A percentile compares a stretch with the other conserved stretches of the same genome.
Conservation (phyloP, 2,329 filamentous ascomycete genomes). For the Emmonsiellopsis sp. region DNA sequence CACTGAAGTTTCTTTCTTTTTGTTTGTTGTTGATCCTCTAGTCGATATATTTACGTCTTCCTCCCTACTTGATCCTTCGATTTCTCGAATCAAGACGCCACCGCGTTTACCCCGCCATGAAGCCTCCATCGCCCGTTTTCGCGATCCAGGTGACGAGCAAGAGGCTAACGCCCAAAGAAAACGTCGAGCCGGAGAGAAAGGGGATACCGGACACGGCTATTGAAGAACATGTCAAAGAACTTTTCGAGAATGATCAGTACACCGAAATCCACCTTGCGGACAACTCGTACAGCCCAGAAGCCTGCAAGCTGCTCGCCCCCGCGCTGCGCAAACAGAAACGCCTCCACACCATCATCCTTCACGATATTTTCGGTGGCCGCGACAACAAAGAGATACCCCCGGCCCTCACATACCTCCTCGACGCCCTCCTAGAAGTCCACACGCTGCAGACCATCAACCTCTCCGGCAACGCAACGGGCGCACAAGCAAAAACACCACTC, state of each 20-base stretch:
- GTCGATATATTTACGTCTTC: conserved; percentile 5
- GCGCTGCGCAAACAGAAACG: conserved; percentile 77
- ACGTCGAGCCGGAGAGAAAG: not conserved
- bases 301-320: conserved; percentile 74
- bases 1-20: too few relatives aligned
- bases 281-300: conserved; percentile 86
- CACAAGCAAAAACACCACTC: conserved; percentile 87
- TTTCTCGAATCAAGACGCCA: conserved; percentile 6
- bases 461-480: conserved; percentile 95
- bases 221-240: conserved; percentile 67
- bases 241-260: conserved; percentile 59
- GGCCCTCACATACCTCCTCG: conserved; percentile 76
- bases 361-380: conserved; percentile 95
- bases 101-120: conserved; percentile 38
- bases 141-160: conserved; percentile 78
- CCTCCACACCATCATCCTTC: conserved; percentile 74
- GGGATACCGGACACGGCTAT: conserved; percentile 27
- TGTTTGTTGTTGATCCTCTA: not conserved
- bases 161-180: not conserved
- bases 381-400: conserved; percentile 88
- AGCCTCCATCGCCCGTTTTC: conserved; percentile 48
- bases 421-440: conserved; percentile 73
- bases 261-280: conserved; percentile 81
- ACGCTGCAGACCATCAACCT: conserved; percentile 87
- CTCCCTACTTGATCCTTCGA: conserved; percentile 6